These are phyloP conservation scores for Carpinus viminea DNA, from an alignment of 306 rosid species.

Conservation along the genomic window DNA sequence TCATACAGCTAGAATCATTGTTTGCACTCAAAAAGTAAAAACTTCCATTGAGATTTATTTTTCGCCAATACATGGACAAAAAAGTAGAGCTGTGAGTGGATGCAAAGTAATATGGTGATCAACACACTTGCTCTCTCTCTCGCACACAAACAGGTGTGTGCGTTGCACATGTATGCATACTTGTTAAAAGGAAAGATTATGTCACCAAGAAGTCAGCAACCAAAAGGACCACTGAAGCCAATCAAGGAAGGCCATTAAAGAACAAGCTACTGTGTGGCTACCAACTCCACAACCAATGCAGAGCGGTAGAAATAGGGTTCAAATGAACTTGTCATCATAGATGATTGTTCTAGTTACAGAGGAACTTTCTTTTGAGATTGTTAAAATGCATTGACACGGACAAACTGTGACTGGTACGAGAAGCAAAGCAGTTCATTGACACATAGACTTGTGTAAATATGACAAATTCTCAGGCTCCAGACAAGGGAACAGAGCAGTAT, in stretches of 20 bases:
- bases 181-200: background rate
- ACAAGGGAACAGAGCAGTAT: background rate
- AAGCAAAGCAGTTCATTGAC: background rate
- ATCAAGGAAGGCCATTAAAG: background rate
- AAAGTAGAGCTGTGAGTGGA: background rate
- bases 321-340: background rate
- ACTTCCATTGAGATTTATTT: background rate
- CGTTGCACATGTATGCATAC: background rate
- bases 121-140: background rate
- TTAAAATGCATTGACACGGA: background rate
- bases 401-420: background rate
- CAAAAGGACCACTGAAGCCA: background rate
- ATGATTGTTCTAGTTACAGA: background rate
- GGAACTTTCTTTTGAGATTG: background rate
- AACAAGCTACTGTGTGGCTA: background rate
- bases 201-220: background rate
- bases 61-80: background rate
- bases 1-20: background rate
- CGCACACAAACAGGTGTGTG: background rate
- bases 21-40: background rate
- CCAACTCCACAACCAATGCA: background rate
- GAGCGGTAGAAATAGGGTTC: background rate
- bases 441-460: background rate
- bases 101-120: background rate
- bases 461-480: background rate